Evolutionary conservation across 139 green algal species (phyloP).

Genomic region (Picochlorum sp.): DNA sequence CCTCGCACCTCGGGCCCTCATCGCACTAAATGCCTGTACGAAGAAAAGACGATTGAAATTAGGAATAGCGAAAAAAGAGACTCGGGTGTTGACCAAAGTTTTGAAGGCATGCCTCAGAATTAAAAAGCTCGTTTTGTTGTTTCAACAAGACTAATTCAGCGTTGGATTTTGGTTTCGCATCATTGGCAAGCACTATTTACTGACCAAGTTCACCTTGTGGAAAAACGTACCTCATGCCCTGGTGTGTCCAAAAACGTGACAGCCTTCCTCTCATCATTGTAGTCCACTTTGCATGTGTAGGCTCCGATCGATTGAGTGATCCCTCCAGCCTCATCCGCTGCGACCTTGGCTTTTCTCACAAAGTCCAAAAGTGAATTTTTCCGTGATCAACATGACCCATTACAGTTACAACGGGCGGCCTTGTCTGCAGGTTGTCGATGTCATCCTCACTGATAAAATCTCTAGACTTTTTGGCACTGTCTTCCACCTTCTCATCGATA

Average conservation of each 20-base stretch:
- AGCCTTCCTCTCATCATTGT: slow-evolving; percentile 6
- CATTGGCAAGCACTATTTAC: slow-evolving; percentile 4
- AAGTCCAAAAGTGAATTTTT: slow-evolving; percentile 83
- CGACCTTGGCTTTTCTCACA: slow-evolving; percentile 81
- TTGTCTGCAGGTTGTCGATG: slow-evolving; percentile 53
- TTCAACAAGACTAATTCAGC: slow-evolving; percentile 9
- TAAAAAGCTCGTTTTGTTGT: slow-evolving; percentile 21
- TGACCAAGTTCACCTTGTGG: background rate
- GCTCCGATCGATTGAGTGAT: slow-evolving; percentile 98
- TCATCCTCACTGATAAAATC: slow-evolving; percentile 74
- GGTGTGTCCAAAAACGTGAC: slow-evolving; percentile 98
- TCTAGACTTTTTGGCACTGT: slow-evolving; percentile 50
- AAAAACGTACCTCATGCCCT: slow-evolving; percentile 63
- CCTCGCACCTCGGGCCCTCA: slow-evolving; percentile 79
- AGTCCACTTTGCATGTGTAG: slow-evolving; percentile 74
- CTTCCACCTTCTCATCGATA: slow-evolving; percentile 32
- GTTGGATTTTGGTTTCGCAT: slow-evolving; percentile 22
- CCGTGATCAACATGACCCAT: slow-evolving; percentile 99
- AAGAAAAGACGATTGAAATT: background rate
- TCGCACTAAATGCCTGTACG: slow-evolving; percentile 88
- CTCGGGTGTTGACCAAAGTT: background rate
- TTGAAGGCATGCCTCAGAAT: slow-evolving; percentile 8
- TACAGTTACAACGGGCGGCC: slow-evolving; percentile 91
- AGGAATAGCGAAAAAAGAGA: slow-evolving; percentile 2
- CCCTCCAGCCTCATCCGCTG: slow-evolving; percentile 89